Conservation (phyloP, 2,329 filamentous ascomycete species). For the Penicillium sclerotigenum region DNA sequence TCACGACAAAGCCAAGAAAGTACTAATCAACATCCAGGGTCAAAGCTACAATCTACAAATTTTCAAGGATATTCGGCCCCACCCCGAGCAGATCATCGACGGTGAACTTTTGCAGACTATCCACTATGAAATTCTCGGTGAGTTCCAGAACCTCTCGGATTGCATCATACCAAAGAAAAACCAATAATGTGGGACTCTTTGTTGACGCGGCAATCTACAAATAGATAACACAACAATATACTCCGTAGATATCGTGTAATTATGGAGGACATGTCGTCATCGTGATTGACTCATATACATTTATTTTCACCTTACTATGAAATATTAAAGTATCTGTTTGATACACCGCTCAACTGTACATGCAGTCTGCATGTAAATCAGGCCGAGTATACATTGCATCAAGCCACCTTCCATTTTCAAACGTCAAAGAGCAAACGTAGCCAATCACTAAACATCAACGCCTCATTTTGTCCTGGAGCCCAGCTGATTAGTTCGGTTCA, state of each 20-base stretch:
- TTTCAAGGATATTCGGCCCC: slow-evolving; percentile 1
- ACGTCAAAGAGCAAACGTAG: not conserved
- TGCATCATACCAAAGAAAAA: slow-evolving; percentile 2
- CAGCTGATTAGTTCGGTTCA: not conserved
- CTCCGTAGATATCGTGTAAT: not conserved
- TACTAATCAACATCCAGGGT: not conserved
- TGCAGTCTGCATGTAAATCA: not conserved
- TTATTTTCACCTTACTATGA: too few relatives aligned
- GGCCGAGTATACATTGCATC: not conserved
- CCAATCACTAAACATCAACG: not conserved
- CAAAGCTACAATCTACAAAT: not conserved
- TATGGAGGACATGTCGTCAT: not conserved
- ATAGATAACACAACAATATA: not conserved
- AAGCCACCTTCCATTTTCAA: not conserved
- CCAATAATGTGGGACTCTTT: not conserved
- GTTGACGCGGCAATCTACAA: not conserved
- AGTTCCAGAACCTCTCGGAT: slow-evolving; percentile 8
- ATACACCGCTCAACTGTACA: not conserved
- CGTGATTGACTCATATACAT: not conserved
- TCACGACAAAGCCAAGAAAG: not conserved
- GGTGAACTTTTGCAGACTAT: slow-evolving; percentile 1
- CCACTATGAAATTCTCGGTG: slow-evolving; percentile 1
- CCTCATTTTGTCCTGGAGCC: not conserved
- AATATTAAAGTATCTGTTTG: too few relatives aligned
- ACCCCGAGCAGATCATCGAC: slow-evolving; percentile 2